Evolutionary conservation across 768 basidiomycete genomes (phyloP).

Genomic region (Agrocybe pediades): DNA sequence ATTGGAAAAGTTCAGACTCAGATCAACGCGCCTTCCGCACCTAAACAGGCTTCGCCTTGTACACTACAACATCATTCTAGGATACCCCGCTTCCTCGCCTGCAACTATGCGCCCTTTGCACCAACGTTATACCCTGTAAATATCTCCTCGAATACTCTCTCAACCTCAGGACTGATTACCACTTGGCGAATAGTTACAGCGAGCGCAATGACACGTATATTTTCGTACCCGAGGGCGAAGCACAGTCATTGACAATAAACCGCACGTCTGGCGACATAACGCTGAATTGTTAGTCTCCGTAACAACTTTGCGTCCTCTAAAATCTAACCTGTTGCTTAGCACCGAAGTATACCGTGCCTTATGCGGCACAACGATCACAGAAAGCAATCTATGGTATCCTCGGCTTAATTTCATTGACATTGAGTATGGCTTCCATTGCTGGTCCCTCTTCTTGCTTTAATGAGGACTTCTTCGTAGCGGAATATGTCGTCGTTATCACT

Average conservation of each 20-base stretch:
- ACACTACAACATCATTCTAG: constrained; percentile 8
- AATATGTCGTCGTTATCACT: constrained; percentile 90
- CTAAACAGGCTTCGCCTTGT: constrained; percentile 13
- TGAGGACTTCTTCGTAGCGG: constrained; percentile 55
- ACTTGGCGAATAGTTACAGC: constrained; percentile 49
- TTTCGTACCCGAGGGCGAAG: constrained; percentile 70
- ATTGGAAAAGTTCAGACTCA: constrained; percentile 40
- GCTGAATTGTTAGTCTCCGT: constrained; percentile 55
- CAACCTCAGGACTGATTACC: constrained; percentile 16
- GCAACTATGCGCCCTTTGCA: constrained; percentile 66
- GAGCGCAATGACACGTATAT: constrained; percentile 77
- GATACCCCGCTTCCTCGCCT: constrained; percentile 6
- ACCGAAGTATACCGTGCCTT: constrained; percentile 52
- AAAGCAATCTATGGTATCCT: constrained; percentile 76
- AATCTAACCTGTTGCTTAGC: constrained; percentile 33
- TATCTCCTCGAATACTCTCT: constrained; percentile 7
- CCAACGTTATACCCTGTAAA: constrained; percentile 73
- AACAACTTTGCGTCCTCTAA: constrained; percentile 6
- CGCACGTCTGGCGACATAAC: constrained; percentile 76
- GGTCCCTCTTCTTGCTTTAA: neutral
- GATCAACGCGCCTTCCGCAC: constrained; percentile 32
- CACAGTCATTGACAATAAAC: constrained; percentile 70
- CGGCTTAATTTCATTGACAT: constrained; percentile 73
- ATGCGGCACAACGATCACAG: constrained; percentile 56
- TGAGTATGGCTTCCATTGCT: constrained; percentile 51